Base-by-base conservation (phyloP, 78 protist species). In the Bigelowiella natans region DNA sequence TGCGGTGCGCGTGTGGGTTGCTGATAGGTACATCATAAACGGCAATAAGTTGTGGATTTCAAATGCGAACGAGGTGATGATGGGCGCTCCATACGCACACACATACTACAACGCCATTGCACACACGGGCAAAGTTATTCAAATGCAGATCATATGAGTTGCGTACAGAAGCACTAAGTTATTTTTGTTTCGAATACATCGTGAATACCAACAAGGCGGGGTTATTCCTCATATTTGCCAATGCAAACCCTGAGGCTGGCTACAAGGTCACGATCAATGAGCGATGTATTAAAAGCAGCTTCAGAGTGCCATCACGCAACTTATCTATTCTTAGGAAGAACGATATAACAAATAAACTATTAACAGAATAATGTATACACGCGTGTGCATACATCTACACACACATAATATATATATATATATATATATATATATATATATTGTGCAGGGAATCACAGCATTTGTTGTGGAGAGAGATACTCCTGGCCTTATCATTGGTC, bases 1-100 rank as follows among this genome's bases (percentile, higher is more conserved):
- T n/a, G n/a, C n/a, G n/a, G n/a, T n/a, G n/a, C n/a, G n/a, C n/a
- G n/a, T n/a, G n/a, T n/a, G n/a, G n/a, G n/a, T n/a, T n/a, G n/a
- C n/a, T 51, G 73, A 26, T 51, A 51, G 73, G 2, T 97, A 92
- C 63, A 92, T 95, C 0, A 88, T 97, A 88, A 95, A 93, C 92
- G 98, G 98, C 18, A 88, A 93, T 1, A 97, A 97, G 89, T 36
- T 92, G 1, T 97, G 98, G 97, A 97, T 97, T 86, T 95, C 98
- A 85, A 97, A 96, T 93, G 73, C 73, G 1, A 89, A 88, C 40
- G 95, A 97, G 30, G 97, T 97, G 1, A 97, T 94, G 36, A 82
- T 96, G 18, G 96, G 95, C 90, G 93, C 96, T 0, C 97, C 96
- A n/a, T 93, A 95, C 93, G 98, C 98, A 7, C 96, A 91, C 88